These are phyloP conservation scores for Oryza glumipatula DNA, from an alignment of 176 grass and related monocot genomes.

Conservation along the genomic window DNA sequence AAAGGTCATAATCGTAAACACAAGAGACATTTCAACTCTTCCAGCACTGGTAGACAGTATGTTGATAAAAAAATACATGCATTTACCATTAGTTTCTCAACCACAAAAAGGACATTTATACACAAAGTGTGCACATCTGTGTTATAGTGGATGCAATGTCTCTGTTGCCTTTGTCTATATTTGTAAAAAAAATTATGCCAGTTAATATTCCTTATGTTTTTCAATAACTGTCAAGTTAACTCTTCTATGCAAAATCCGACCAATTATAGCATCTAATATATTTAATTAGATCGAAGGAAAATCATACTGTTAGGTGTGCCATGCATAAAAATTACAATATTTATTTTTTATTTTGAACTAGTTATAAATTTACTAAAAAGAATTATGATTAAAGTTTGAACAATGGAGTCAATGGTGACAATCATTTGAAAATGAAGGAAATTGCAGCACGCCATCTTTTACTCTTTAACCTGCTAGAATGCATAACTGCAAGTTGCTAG, in stretches of 20 bases:
- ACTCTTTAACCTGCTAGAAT: not conserved
- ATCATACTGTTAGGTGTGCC: not conserved
- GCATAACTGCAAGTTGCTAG: not conserved
- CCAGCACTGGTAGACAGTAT: not conserved
- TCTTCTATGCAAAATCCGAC: not conserved
- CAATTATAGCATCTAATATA: not conserved
- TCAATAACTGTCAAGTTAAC: not conserved
- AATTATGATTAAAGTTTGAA: not conserved
- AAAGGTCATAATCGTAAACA: constrained; percentile 66
- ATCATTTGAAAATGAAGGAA: not conserved
- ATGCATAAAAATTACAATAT: not conserved
- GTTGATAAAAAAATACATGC: not conserved
- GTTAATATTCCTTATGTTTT: not conserved
- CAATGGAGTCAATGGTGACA: not conserved
- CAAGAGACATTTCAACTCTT: constrained; percentile 12
- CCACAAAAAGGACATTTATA: not conserved
- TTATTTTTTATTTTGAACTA: too few relatives aligned
- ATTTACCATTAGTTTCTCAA: constrained; percentile 4
- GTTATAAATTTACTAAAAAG: not conserved
- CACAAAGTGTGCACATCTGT: not conserved
- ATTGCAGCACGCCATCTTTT: not conserved
- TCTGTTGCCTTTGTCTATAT: not conserved
- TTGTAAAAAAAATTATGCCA: not conserved
- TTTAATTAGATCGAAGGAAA: not conserved
- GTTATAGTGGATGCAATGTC: not conserved